phyloP scores from a whole-genome alignment of 495 filamentous ascomycete genomes.

The Penicillium arizonense region DNA sequence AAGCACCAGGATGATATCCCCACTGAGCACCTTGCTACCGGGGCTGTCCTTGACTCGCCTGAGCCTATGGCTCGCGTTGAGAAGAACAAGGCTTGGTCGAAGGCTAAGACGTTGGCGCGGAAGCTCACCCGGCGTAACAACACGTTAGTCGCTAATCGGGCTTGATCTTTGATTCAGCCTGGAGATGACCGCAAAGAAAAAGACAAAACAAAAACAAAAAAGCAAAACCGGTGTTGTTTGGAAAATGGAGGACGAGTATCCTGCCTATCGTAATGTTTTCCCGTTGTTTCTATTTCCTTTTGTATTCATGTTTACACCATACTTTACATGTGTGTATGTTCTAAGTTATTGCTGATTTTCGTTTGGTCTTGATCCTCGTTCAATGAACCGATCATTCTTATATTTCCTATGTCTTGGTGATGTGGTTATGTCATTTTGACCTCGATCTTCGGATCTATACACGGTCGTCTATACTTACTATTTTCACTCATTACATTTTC shows the following conservation, averaged over 20 bases:
- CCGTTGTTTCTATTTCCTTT: not conserved
- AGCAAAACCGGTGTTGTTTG: not conserved
- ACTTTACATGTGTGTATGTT: not conserved
- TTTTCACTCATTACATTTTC: not conserved
- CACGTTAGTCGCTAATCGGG: conserved; percentile 12
- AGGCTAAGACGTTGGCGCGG: conserved; percentile 30
- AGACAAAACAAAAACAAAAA: conserved; percentile 3
- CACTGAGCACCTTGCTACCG: conserved; percentile 13
- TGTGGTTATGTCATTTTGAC: not conserved
- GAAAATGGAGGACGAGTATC: not conserved
- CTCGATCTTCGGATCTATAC: too few relatives aligned
- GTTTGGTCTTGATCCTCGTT: not conserved
- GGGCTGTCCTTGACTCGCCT: conserved; percentile 4
- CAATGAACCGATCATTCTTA: not conserved
- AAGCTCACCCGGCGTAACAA: conserved; percentile 28
- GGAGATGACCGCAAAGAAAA: conserved; percentile 2
- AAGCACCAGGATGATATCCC: conserved; percentile 23
- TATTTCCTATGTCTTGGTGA: not conserved
- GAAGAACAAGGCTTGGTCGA: conserved; percentile 32
- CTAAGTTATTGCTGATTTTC: not conserved
- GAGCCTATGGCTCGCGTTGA: conserved; percentile 14
- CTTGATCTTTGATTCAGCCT: conserved; percentile 9
- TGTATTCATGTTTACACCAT: not conserved
- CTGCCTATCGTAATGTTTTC: not conserved
- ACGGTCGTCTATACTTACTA: not conserved